phyloP scores from a whole-genome alignment of 176 grass and related monocot species.

The Oryza australiensis region DNA sequence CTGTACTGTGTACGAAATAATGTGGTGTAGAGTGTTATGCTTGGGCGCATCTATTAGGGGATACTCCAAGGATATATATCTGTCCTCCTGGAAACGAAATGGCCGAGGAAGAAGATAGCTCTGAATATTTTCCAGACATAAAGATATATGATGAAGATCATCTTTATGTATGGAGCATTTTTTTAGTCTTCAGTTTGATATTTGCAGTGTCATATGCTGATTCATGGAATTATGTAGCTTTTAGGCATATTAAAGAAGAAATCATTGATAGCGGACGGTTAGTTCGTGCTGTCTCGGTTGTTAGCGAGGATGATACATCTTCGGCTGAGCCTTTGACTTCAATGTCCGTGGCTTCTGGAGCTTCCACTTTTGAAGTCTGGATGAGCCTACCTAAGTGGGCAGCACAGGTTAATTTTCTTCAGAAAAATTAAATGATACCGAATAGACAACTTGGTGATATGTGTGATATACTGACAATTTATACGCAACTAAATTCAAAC shows the following conservation, averaged over 20 bases:
- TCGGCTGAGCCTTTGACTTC: slow-evolving; percentile 47
- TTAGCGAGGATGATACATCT: slow-evolving; percentile 23
- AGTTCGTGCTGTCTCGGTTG: slow-evolving; percentile 46
- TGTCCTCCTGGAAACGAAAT: slow-evolving; percentile 28
- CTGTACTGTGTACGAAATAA: slow-evolving; percentile 57
- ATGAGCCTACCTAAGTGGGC: slow-evolving; percentile 85
- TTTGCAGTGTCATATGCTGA: slow-evolving; percentile 24
- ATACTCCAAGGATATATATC: slow-evolving; percentile 61
- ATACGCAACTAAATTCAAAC: not conserved
- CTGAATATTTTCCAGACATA: slow-evolving; percentile 43
- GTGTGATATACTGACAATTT: no score
- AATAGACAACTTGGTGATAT: not conserved
- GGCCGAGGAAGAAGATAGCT: slow-evolving; percentile 43
- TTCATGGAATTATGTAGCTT: slow-evolving; percentile 40
- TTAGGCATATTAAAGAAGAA: slow-evolving; percentile 66
- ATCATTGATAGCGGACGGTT: slow-evolving; percentile 70
- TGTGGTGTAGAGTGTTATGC: slow-evolving; percentile 28
- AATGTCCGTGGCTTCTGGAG: slow-evolving; percentile 60
- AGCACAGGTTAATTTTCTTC: slow-evolving; percentile 43
- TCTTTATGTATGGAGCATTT: slow-evolving; percentile 59
- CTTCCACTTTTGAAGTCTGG: no score
- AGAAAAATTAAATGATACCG: not conserved
- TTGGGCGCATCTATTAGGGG: slow-evolving; percentile 56
- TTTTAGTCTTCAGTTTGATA: slow-evolving; percentile 7
- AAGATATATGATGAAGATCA: slow-evolving; percentile 59